Evolutionary conservation across 2,329 filamentous ascomycete species (phyloP), one percentile per base, ranked within the genome.

Genomic region (Beauveria medogensis): DNA sequence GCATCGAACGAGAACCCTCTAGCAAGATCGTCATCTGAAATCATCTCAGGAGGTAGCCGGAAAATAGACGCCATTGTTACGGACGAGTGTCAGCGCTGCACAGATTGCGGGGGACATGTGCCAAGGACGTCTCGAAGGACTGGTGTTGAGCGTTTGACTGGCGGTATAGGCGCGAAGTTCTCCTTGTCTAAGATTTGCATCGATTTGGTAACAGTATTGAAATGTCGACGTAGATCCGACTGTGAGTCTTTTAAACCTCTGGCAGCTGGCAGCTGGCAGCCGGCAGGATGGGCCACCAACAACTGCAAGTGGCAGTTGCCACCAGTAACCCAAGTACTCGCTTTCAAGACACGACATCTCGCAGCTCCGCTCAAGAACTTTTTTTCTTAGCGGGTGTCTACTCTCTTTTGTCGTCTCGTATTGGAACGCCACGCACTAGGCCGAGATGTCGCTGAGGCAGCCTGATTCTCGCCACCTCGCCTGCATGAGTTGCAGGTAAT

Each of bases 1-100:
- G 50, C 51, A 14, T 48, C 58, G n/a, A 67, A 67, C 5, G 58
- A 60, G 47, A 66, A 67, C 0, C 65, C 66, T 22, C 60, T 41
- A 7, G 63, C 44, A 2, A 65, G 55, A 8, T 58, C 48, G 4
- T 56, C 44, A 44, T 66, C 62, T 2, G 63, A 65, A 14, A 66
- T 44, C 2, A 60, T 61, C 20, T 63, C 52, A 30, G 54, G 8
- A 9, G 26, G 28, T n/a, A 41, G 10, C 18, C 41, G 50, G n/a
- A 60, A 60, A 54, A 41, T 50, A 6, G 41, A 30, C 10, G 30
- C 24, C 58, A 60, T 60, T 5, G 6, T 37, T 22, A 34, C 10
- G 2, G 18, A 30, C 5, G 5, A 43, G 37, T 24, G 7, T 9
- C 24, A 8, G 12, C 41, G 41, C 40, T 20, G 5, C 20, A 30